Conservation (phyloP, 2,329 filamentous ascomycete genomes). For the Fusarium decemcellulare region DNA sequence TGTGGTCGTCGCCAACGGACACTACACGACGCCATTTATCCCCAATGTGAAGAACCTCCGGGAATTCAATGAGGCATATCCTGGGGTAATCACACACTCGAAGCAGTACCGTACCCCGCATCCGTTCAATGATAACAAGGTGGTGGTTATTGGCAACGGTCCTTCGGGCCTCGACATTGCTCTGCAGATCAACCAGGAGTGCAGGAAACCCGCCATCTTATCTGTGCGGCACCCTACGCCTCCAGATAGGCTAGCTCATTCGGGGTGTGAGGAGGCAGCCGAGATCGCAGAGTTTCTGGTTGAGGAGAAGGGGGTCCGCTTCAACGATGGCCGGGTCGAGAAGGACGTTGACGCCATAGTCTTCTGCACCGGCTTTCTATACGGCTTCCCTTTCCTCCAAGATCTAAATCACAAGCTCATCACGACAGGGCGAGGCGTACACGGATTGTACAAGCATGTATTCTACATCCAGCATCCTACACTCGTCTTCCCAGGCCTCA, state of each 20-base stretch:
- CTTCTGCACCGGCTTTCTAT: conserved; percentile 93
- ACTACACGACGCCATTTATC: conserved; percentile 79
- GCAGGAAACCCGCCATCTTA: conserved; percentile 73
- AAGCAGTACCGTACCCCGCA: conserved; percentile 82
- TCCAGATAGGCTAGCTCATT: conserved; percentile 60
- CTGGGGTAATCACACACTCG: conserved; percentile 77
- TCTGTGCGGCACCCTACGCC: conserved; percentile 70
- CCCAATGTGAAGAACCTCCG: conserved; percentile 73
- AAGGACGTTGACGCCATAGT: conserved; percentile 80
- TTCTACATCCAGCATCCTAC: conserved; percentile 84
- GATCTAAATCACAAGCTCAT: conserved; percentile 67
- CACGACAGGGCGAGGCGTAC: conserved; percentile 77
- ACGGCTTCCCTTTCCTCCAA: conserved; percentile 81
- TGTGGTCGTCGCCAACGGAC: conserved; percentile 81
- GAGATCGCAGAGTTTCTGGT: conserved; percentile 71
- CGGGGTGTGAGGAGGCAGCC: conserved; percentile 65
- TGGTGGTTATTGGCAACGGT: conserved; percentile 87
- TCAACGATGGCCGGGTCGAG: conserved; percentile 76
- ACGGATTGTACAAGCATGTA: conserved; percentile 83
- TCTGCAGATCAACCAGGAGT: conserved; percentile 77
- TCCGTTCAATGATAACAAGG: conserved; percentile 77
- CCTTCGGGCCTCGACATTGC: conserved; percentile 90
- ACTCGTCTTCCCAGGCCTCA: conserved; percentile 81
- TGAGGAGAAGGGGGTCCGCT: conserved; percentile 72
- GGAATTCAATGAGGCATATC: conserved; percentile 72